Conservation (phyloP, 352 stramenopile genomes). For the Peronosclerospora sorghi region DNA sequence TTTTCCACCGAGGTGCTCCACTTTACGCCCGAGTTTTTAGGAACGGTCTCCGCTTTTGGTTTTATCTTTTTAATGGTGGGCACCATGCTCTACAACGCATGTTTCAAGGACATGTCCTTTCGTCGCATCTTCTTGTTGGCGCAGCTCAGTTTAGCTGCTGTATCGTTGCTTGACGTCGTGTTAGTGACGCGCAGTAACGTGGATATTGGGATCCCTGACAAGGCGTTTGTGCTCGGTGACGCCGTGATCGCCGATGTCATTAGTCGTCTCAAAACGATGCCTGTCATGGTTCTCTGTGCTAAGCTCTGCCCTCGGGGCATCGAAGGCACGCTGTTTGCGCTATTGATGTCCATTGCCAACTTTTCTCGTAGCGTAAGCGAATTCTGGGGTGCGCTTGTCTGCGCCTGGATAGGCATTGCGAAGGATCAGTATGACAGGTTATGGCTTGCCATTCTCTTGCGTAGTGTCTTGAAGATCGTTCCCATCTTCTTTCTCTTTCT, state of each 20-base stretch:
- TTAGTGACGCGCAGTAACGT: conserved; percentile 90
- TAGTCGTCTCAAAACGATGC: conserved; percentile 83
- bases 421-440: conserved; percentile 89
- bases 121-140: conserved; percentile 88
- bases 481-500: conserved; percentile 86
- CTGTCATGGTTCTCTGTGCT: conserved; percentile 90
- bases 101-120: conserved; percentile 87
- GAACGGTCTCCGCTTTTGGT: conserved; percentile 66
- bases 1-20: conserved; percentile 92
- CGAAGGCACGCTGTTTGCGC: conserved; percentile 93
- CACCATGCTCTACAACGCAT: conserved; percentile 78
- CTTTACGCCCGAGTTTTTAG: conserved; percentile 93
- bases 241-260: conserved; percentile 85
- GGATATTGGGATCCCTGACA: conserved; percentile 88
- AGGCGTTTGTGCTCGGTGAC: conserved; percentile 92
- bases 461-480: conserved; percentile 86
- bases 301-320: conserved; percentile 91
- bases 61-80: conserved; percentile 73
- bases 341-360: conserved; percentile 97
- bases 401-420: conserved; percentile 78
- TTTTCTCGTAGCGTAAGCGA: conserved; percentile 88
- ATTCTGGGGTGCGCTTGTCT: conserved; percentile 88
- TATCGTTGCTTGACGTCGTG: conserved; percentile 70
- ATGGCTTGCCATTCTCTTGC: conserved; percentile 84
- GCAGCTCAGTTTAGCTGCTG: conserved; percentile 57